These are phyloP conservation scores for Scedosporium dehoogii DNA, from an alignment of 2,329 filamentous ascomycete genomes.

Conservation along the genomic window DNA sequence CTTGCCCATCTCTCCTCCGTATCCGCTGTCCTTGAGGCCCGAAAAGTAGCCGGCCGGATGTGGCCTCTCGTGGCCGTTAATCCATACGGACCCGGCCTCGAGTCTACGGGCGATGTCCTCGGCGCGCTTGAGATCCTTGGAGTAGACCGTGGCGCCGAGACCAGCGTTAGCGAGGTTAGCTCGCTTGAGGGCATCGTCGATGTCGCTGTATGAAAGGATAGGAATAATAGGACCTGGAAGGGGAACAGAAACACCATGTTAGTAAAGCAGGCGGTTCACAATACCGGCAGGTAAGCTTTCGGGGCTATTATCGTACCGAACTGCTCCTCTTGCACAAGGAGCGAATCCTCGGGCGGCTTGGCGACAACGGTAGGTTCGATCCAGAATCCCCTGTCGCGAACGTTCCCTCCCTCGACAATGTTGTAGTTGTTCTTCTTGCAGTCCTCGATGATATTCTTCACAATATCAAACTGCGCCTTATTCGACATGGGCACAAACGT, in stretches of 20 bases:
- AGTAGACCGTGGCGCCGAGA: conserved; percentile 49
- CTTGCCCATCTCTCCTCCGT: conserved; percentile 24
- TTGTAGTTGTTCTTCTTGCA: conserved; percentile 45
- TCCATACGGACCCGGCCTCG: conserved; percentile 50
- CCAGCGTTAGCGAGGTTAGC: conserved; percentile 45
- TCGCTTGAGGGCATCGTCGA: conserved; percentile 47
- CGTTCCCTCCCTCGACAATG: conserved; percentile 34
- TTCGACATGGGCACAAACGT: conserved; percentile 54
- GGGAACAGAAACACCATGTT: background rate
- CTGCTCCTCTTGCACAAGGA: conserved; percentile 45
- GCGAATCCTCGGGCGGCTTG: conserved; percentile 45
- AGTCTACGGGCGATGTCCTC: conserved; percentile 41
- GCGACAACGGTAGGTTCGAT: conserved; percentile 49
- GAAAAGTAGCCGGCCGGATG: conserved; percentile 20
- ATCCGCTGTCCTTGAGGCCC: conserved; percentile 23
- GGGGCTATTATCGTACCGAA: conserved; percentile 19
- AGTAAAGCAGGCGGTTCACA: too few species aligned
- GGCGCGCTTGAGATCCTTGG: conserved; percentile 38
- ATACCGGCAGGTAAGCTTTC: background rate
- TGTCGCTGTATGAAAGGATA: conserved; percentile 48
- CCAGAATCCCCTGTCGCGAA: conserved; percentile 37
- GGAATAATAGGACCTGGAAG: conserved; percentile 50
- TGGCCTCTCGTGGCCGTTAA: conserved; percentile 32
- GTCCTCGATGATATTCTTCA: conserved; percentile 33
- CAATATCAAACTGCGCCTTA: conserved; percentile 52